phyloP scores from a whole-genome alignment of 73 alveolate species.

The Halteria grandinella region DNA sequence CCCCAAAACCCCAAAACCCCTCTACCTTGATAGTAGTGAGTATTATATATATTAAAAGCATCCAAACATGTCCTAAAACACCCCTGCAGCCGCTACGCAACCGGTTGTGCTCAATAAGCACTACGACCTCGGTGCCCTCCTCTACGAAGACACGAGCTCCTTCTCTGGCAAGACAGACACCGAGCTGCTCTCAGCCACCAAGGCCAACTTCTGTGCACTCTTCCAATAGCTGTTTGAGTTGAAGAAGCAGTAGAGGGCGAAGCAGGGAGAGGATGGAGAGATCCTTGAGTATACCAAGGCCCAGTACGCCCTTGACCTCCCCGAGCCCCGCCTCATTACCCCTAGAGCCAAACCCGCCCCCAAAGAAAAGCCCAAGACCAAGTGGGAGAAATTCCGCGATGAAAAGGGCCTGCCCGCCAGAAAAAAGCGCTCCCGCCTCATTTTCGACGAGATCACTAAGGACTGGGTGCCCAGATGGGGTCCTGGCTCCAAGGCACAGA shows the following conservation, averaged over 20 bases:
- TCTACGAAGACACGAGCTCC: constrained; percentile 44
- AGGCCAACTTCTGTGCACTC: constrained; percentile 48
- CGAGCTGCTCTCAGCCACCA: constrained; percentile 27
- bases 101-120: constrained; percentile 46
- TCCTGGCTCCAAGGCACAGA: constrained; percentile 73
- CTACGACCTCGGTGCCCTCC: constrained; percentile 60
- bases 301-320: constrained; percentile 69
- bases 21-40: no score
- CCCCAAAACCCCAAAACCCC: no score
- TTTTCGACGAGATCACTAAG: constrained; percentile 77
- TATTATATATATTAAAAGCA: no score
- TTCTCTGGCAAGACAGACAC: constrained; percentile 4
- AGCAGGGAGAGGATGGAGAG: constrained; percentile 72
- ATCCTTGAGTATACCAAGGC: constrained; percentile 78
- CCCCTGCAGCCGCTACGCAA: no score
- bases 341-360: constrained; percentile 93
- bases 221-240: constrained; percentile 52
- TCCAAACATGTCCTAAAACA: no score
- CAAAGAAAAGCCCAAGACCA: constrained; percentile 85
- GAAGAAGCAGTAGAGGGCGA: constrained; percentile 43
- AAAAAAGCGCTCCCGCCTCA: constrained; percentile 86
- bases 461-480: constrained; percentile 96
- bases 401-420: constrained; percentile 85
- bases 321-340: constrained; percentile 67
- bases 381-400: constrained; percentile 93